Evolutionary conservation across 805 yeast species (phyloP), one percentile per base, ranked within the genome.

Genomic region (Candida pseudoglaebosa): DNA sequence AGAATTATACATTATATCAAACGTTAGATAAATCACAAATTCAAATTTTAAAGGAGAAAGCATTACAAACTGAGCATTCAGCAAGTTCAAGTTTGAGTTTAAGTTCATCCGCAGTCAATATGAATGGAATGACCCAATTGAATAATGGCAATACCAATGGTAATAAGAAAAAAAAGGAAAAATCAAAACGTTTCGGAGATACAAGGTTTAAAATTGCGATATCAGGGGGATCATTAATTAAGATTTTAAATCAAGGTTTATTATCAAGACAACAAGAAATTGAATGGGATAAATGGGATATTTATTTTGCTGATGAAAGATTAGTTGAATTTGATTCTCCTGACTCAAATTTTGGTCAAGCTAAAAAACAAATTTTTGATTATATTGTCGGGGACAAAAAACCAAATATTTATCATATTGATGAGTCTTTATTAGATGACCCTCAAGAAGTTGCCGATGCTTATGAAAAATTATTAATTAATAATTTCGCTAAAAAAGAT

Each of bases 281-380:
- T 17, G 82, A 80, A 49, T 91, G 97, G 97, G 82, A 78, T 33
- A 82, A 80, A 56, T 91, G 98, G 98, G 97, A 91, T 60, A 78
- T 91, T 36, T 91, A 88, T 62, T 90, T 91, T 66, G 96, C 96
- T 4, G 98, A 91, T 63, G 98, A 91, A 67, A 78, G 98, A 60
- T 71, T 91, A 46, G 98, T 91, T 29, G 93, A 96, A 31, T 86
- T 88, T 48, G 83, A 77, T 36, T 78, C 85, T 19, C 77, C 77
- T 6, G 91, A 88, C 53, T 83, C 95, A 39, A 91, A 91, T 59
- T 91, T 82, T 53, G 97, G 97, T n/a, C 78, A 77, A 43, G 88
- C 93, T 36, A 87, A 88, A 57, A 67, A 91, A 37, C 81, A 84
- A 45, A 74, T 93, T 31, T 82, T 91, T 46, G 96, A 88, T 64